Evolutionary conservation across 1,139 yeast genomes (phyloP).

Genomic region (Hanseniaspora uvarum): DNA sequence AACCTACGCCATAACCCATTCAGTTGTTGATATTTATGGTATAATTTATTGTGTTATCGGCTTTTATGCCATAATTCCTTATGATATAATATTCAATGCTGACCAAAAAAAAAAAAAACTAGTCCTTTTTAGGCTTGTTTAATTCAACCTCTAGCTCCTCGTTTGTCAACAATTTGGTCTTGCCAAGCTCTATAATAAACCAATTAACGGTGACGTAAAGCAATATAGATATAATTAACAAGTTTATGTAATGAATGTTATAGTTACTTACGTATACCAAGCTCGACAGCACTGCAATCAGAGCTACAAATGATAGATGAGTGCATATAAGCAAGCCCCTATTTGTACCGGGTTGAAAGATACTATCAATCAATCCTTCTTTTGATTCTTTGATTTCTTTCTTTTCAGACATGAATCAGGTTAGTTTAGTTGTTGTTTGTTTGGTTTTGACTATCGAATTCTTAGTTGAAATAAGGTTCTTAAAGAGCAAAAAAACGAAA

Average conservation of each 20-base stretch:
- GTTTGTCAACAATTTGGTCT: conserved; percentile 38
- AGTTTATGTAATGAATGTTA: conserved; percentile 60
- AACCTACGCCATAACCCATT: too few species aligned
- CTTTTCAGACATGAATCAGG: neutral
- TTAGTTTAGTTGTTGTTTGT: neutral
- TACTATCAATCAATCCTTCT: conserved; percentile 61
- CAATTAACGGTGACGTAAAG: conserved; percentile 77
- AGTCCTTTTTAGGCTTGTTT: conserved; percentile 15
- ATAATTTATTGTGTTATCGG: too few species aligned
- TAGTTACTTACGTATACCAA: conserved; percentile 50
- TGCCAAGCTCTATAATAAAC: conserved; percentile 67
- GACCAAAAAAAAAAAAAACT: neutral
- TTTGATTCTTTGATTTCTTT: neutral
- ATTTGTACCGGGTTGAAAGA: conserved; percentile 88
- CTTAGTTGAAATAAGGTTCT: too few species aligned
- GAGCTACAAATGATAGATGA: conserved; percentile 53
- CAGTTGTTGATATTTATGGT: too few species aligned
- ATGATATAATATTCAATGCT: neutral
- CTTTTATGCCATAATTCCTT: too few species aligned
- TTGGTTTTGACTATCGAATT: too few species aligned
- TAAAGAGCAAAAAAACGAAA: too few species aligned
- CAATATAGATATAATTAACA: conserved; percentile 56
- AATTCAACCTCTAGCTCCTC: conserved; percentile 32
- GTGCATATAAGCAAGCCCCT: conserved; percentile 80
- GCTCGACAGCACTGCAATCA: conserved; percentile 43